These are phyloP conservation scores for Musa schizocarpa DNA, from an alignment of 176 grass and related monocot genomes.

Conservation along the genomic window DNA sequence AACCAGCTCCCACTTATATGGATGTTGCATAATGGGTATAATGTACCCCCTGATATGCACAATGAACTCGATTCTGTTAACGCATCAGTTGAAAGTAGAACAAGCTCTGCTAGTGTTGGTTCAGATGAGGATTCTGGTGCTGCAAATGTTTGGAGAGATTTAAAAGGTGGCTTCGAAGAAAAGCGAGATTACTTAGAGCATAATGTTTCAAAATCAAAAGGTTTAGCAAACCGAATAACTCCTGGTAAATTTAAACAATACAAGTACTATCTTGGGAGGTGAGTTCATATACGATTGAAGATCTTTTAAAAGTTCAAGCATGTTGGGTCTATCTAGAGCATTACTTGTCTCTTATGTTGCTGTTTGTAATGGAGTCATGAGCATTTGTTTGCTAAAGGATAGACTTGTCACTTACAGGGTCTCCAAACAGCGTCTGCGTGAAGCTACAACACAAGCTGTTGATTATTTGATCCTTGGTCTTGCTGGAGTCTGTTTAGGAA, in stretches of 20 bases:
- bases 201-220: slow-evolving; percentile 42
- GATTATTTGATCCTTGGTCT: slow-evolving; percentile 91
- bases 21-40: slow-evolving; percentile 57
- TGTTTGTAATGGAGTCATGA: background rate
- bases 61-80: slow-evolving; percentile 47
- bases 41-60: slow-evolving; percentile 61
- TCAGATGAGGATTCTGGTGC: slow-evolving; percentile 38
- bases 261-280: slow-evolving; percentile 61
- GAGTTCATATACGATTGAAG: slow-evolving; percentile 5
- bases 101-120: slow-evolving; percentile 15
- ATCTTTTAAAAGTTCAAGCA: background rate
- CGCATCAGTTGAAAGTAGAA: slow-evolving; percentile 9
- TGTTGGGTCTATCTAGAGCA: background rate
- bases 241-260: slow-evolving; percentile 57
- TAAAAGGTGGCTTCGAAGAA: slow-evolving; percentile 29
- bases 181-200: slow-evolving; percentile 28
- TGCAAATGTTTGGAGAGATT: background rate
- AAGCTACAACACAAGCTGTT: slow-evolving; percentile 56
- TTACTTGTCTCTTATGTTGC: background rate
- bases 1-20: slow-evolving; percentile 54
- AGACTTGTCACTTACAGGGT: slow-evolving; percentile 39
- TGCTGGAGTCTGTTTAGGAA: slow-evolving; percentile 88
- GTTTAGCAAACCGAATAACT: slow-evolving; percentile 57
- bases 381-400: too few relatives aligned
- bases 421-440: slow-evolving; percentile 72